Evolutionary conservation across 1,284 basidiomycete species (phyloP).

Genomic region (Malassezia slooffiae): DNA sequence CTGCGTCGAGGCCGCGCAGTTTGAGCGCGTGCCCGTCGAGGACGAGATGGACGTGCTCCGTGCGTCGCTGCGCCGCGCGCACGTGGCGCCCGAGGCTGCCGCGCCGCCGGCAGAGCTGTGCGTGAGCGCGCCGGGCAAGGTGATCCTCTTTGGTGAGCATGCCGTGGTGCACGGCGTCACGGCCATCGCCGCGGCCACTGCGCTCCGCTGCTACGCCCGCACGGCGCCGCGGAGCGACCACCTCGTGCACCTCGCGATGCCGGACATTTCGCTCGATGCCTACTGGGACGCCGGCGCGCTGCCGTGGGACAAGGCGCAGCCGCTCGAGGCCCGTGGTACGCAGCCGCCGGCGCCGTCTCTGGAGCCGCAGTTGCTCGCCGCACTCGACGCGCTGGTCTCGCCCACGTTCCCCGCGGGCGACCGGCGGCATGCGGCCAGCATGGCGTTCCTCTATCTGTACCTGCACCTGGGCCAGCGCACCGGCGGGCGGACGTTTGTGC

Average conservation of each 20-base stretch:
- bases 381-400: conserved; percentile 29
- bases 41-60: conserved; percentile 16
- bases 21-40: conserved; percentile 16
- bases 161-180: conserved; percentile 96
- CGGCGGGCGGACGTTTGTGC: conserved; percentile 65
- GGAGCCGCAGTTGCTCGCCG: conserved; percentile 18
- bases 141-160: conserved; percentile 97
- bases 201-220: conserved; percentile 85
- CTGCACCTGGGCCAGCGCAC: conserved; percentile 61
- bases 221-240: conserved; percentile 64
- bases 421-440: conserved; percentile 54
- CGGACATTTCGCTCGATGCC: conserved; percentile 68
- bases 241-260: conserved; percentile 65
- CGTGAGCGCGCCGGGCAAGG: conserved; percentile 70
- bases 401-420: conserved; percentile 28
- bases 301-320: conserved; percentile 66
- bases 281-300: conserved; percentile 69
- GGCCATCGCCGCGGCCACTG: conserved; percentile 86
- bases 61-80: conserved; percentile 1
- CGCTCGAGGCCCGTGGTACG: conserved; percentile 52
- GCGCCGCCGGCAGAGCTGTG: conserved; percentile 26
- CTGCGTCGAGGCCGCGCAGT: conserved; percentile 19
- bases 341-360: conserved; percentile 54
- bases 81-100: conserved; percentile 3
- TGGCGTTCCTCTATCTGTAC: conserved; percentile 89